Evolutionary conservation across 2,329 filamentous ascomycete genomes (phyloP).

Genomic region (Aspergillus ibericus): DNA sequence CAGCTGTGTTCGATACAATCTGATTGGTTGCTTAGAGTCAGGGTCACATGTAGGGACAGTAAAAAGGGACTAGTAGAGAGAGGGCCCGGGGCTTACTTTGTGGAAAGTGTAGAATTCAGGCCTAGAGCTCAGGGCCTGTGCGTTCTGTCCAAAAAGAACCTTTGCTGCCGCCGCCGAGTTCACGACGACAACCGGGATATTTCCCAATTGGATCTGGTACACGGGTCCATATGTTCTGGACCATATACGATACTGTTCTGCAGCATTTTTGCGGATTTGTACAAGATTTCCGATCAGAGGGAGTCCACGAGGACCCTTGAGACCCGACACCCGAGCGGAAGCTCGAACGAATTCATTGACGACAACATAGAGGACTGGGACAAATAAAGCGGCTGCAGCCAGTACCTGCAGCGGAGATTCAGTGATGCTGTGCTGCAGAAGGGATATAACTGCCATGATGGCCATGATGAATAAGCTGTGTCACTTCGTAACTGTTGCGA

Average conservation of each 20-base stretch:
- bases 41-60: not conserved
- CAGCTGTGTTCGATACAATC: constrained; percentile 64
- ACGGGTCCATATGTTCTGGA: constrained; percentile 52
- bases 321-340: constrained; percentile 46
- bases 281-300: constrained; percentile 58
- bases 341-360: constrained; percentile 52
- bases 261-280: constrained; percentile 57
- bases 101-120: constrained; percentile 63
- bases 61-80: not conserved
- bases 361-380: constrained; percentile 49
- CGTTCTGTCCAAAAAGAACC: constrained; percentile 53
- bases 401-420: constrained; percentile 25
- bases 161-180: constrained; percentile 56
- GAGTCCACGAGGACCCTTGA: constrained; percentile 52
- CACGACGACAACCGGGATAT: constrained; percentile 57
- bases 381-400: constrained; percentile 19
- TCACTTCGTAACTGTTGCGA: not conserved
- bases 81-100: constrained; percentile 43
- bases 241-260: constrained; percentile 59
- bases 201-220: constrained; percentile 60
- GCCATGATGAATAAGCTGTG: constrained; percentile 25
- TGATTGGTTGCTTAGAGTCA: constrained; percentile 24
- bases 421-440: constrained; percentile 21
- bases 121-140: constrained; percentile 56
- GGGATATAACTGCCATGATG: constrained; percentile 23